A percentile compares a stretch with the other conserved stretches of the same genome.
phyloP scores from a whole-genome alignment of 2,329 filamentous ascomycete species.

The Fonsecaea erecta region DNA sequence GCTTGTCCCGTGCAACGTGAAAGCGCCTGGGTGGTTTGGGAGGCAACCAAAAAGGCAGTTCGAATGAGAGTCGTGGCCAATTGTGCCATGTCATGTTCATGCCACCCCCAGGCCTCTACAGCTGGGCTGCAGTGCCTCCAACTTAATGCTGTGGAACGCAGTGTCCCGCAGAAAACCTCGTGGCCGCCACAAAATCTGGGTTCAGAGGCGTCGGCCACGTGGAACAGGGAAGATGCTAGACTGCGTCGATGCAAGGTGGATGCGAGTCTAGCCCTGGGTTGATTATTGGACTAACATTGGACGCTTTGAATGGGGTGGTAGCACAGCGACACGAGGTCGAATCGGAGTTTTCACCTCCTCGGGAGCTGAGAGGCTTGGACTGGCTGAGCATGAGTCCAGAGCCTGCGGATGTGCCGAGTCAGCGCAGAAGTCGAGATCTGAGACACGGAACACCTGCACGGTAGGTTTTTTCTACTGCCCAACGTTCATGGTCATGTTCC shows the following conservation, averaged over 20 bases:
- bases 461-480: background rate
- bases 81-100: background rate
- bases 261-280: background rate
- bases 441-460: background rate
- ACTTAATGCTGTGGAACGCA: background rate
- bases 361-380: background rate
- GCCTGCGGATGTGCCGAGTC: background rate
- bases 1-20: background rate
- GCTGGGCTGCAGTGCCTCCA: background rate
- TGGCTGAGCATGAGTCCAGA: background rate
- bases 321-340: background rate
- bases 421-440: background rate
- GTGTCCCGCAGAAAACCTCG: conserved; percentile 10
- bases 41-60: background rate
- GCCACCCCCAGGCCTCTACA: background rate
- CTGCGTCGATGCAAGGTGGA: background rate
- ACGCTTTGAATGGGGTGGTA: background rate
- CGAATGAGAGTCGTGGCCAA: background rate
- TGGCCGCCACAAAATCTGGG: conserved; percentile 17
- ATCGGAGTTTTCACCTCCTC: background rate
- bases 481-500: background rate
- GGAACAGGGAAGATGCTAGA: conserved; percentile 7
- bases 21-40: background rate
- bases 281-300: background rate
- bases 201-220: conserved; percentile 9